Base-by-base conservation (phyloP, 495 filamentous ascomycete species). In the Xanthoparmelia taractica region DNA sequence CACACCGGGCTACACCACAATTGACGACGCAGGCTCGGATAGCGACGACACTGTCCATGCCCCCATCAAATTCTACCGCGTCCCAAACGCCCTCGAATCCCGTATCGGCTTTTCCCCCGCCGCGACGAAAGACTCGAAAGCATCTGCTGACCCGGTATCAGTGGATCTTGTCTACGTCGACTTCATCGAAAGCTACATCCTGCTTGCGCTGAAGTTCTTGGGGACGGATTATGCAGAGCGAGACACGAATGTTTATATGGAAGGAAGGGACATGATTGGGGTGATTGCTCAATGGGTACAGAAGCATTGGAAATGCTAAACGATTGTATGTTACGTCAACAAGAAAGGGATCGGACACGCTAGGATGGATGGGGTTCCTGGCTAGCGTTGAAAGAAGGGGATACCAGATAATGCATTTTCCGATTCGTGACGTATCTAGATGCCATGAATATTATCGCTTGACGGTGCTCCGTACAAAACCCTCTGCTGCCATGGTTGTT, bases 81-180 rank as follows among this genome's bases (percentile, higher is more conserved):
- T 94, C 17, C 92, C 93, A 2, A 96, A 96, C 70, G 88, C 85
- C 71, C 84, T 97, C 64, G 87, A 90, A 69, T 72, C 85, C 1
- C 71, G 86, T 55, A 77, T 88, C 40, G 75, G 70, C 2, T 85
- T 90, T 63, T 74, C 82, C 1, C 29, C 65, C 40, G 33, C 62
- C 7, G 20, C 57, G 12, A 17, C 25, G 20, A 13, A 52, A 25
- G 23, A 25, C 17, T 10, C 48, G 13, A 17, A 34, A 0, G 36
- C 41, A 5, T 25, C 52, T 18, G 40, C 33, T 2, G 41, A 52
- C 13, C 89, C 92, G 0, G 81, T 86, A 67, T 86, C 66, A 0
- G 87, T 97, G 2, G 93, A 97, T 71, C 67, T 98, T 7, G 85
- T 97, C 29, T 98, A 94, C 71, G 79, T 93, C 55, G 92, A 96